Evolutionary conservation across 2,329 filamentous ascomycete species (phyloP).

Genomic region (Ilyonectria destructans): DNA sequence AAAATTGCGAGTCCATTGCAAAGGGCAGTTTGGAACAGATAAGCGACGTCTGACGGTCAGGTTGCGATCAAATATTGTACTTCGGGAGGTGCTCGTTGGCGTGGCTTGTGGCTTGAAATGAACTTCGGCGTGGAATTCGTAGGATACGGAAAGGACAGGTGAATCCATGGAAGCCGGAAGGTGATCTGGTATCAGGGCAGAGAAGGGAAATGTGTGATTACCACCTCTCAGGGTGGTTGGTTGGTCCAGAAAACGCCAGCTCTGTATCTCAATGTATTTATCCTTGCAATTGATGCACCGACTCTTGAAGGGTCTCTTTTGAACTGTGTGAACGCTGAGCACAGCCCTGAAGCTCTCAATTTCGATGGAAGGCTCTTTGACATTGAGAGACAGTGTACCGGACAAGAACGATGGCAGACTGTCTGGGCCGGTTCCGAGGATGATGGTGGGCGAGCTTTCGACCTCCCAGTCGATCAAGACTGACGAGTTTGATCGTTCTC

Average conservation of each 20-base stretch:
- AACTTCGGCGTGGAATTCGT: constrained; percentile 80
- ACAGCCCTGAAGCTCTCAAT: constrained; percentile 29
- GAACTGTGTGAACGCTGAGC: not conserved
- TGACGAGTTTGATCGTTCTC: not conserved
- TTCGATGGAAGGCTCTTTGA: constrained; percentile 15
- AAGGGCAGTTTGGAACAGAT: constrained; percentile 78
- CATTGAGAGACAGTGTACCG: constrained; percentile 13
- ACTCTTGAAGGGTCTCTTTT: constrained; percentile 39
- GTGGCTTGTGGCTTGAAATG: constrained; percentile 70
- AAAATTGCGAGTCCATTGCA: constrained; percentile 80
- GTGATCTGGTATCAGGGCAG: constrained; percentile 85
- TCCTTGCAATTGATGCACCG: constrained; percentile 39
- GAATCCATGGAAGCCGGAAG: constrained; percentile 86
- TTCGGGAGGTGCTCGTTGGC: constrained; percentile 50
- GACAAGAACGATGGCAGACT: constrained; percentile 25
- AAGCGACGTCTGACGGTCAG: constrained; percentile 86
- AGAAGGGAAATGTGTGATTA: constrained; percentile 80
- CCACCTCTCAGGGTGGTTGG: not conserved
- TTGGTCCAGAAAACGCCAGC: constrained; percentile 29
- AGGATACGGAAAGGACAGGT: constrained; percentile 80
- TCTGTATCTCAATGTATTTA: constrained; percentile 34
- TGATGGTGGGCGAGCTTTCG: constrained; percentile 24
- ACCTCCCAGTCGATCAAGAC: constrained; percentile 30
- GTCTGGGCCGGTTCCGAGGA: constrained; percentile 13
- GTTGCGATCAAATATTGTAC: constrained; percentile 74